A percentile compares a stretch with the other conserved stretches of the same genome.
Conservation (phyloP, 108 stramenopile species). For the Epithemia pelagica region DNA sequence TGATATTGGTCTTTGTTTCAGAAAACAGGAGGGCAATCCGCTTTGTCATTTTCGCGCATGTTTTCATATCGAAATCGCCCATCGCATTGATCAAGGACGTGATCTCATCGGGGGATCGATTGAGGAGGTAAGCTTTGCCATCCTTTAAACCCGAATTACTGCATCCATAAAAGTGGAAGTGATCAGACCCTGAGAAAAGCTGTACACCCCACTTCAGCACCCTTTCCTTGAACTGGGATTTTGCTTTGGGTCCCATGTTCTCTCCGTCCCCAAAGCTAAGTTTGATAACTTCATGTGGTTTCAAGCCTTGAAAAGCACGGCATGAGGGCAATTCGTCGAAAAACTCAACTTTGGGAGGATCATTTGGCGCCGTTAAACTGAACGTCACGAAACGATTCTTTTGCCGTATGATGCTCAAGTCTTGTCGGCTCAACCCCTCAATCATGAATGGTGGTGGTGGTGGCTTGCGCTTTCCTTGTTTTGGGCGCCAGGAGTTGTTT, state of each 20-base stretch:
- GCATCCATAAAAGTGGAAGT: conserved; percentile 7
- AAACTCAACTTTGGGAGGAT: background rate
- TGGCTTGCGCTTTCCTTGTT: too few relatives aligned
- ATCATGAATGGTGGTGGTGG: too few relatives aligned
- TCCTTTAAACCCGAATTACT: conserved; percentile 3
- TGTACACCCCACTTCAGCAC: background rate
- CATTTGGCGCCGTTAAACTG: background rate
- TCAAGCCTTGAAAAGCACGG: background rate
- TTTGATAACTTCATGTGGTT: background rate
- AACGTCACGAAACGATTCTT: background rate
- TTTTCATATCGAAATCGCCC: background rate
- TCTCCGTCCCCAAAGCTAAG: background rate
- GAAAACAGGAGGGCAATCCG: background rate
- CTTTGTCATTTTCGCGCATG: background rate
- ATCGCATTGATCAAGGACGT: background rate
- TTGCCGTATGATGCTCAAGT: too few relatives aligned
- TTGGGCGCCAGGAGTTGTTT: too few relatives aligned
- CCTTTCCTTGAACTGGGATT: background rate
- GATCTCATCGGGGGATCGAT: background rate
- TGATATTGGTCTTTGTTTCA: background rate
- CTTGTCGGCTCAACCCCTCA: too few relatives aligned
- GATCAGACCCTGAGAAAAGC: background rate
- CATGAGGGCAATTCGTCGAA: background rate
- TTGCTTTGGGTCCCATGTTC: background rate
- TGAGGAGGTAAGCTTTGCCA: background rate